phyloP scores from a whole-genome alignment of 1,139 yeast species.

The Hyphopichia burtonii region DNA sequence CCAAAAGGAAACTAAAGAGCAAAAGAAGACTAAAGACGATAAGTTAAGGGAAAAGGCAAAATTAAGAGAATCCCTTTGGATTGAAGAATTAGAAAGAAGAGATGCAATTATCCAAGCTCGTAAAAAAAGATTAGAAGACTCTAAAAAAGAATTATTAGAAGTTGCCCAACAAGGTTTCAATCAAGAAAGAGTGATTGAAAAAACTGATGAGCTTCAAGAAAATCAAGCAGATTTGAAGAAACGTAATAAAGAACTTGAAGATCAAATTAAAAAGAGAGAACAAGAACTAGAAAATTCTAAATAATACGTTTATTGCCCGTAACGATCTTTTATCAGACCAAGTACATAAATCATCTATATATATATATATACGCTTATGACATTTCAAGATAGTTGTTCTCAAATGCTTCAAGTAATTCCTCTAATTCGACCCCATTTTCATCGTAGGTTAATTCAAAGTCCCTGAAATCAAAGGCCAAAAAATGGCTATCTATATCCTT shows the following conservation, averaged over 20 bases:
- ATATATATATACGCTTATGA: background rate
- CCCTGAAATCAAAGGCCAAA: background rate
- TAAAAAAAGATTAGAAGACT: conserved; percentile 45
- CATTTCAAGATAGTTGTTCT: background rate
- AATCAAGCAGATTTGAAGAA: conserved; percentile 2
- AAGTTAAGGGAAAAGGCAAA: conserved; percentile 72
- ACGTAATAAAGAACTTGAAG: conserved; percentile 3
- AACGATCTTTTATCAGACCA: background rate
- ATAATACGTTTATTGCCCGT: background rate
- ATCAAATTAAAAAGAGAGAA: conserved; percentile 1
- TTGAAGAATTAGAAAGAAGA: conserved; percentile 83
- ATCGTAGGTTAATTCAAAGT: background rate
- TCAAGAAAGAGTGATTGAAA: conserved; percentile 12
- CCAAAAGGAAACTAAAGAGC: conserved; percentile 42
- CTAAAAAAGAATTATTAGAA: conserved; percentile 35
- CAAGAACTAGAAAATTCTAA: background rate
- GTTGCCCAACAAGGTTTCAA: conserved; percentile 44
- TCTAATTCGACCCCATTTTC: background rate
- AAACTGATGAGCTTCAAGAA: background rate
- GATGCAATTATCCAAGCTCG: conserved; percentile 71
- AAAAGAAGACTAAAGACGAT: conserved; percentile 57
- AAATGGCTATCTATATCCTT: background rate
- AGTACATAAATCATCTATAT: background rate
- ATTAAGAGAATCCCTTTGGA: conserved; percentile 83
- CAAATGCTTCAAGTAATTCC: background rate